These are phyloP conservation scores for Emergomyces orientalis DNA, from an alignment of 2,329 filamentous ascomycete genomes.

Conservation along the genomic window DNA sequence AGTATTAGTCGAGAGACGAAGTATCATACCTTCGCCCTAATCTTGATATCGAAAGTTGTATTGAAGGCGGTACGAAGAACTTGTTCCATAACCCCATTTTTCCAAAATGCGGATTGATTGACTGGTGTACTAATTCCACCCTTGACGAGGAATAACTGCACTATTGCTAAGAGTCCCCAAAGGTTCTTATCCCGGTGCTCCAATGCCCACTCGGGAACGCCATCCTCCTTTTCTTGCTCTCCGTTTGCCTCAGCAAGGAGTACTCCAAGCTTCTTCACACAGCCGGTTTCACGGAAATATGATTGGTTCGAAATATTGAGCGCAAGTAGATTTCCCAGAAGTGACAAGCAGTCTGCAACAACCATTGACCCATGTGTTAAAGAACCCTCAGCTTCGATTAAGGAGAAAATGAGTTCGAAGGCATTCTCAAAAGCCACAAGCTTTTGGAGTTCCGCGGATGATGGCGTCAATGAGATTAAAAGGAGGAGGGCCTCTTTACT, in stretches of 20 bases:
- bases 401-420: conserved; percentile 74
- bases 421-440: conserved; percentile 91
- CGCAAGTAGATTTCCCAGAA: conserved; percentile 79
- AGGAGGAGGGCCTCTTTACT: conserved; percentile 64
- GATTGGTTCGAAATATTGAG: conserved; percentile 89
- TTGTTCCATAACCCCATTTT: conserved; percentile 68
- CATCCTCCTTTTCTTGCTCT: conserved; percentile 46
- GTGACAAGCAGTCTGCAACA: conserved; percentile 85
- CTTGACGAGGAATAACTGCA: conserved; percentile 72
- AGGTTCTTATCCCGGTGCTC: conserved; percentile 79
- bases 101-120: conserved; percentile 81
- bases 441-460: conserved; percentile 83
- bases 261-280: conserved; percentile 60
- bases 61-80: conserved; percentile 77
- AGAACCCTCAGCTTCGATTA: conserved; percentile 74
- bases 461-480: conserved; percentile 77
- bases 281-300: conserved; percentile 83
- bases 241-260: conserved; percentile 56
- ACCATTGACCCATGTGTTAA: conserved; percentile 73
- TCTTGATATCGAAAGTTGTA: conserved; percentile 59
- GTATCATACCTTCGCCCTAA: conserved; percentile 63
- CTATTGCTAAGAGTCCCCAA: conserved; percentile 77
- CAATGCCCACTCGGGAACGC: conserved; percentile 64
- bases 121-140: conserved; percentile 71
- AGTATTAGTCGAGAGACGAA: conserved; percentile 1